Evolutionary conservation across 2,329 filamentous ascomycete species (phyloP).

Genomic region (Diplocarpon rosae): DNA sequence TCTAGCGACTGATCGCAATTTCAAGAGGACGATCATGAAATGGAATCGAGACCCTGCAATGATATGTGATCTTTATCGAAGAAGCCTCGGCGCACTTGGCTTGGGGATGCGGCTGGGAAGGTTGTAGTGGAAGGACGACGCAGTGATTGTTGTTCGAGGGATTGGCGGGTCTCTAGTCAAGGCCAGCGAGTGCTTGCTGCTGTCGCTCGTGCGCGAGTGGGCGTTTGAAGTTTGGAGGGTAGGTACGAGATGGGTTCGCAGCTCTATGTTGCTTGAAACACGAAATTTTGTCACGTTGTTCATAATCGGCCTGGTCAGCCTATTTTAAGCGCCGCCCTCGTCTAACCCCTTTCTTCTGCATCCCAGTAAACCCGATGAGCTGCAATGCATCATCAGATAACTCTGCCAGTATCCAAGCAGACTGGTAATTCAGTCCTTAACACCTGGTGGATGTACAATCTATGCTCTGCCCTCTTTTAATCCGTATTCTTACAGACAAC

Average conservation of each 20-base stretch:
- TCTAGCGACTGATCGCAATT: constrained; percentile 14
- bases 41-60: constrained; percentile 18
- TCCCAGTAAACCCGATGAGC: too few relatives aligned
- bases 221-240: constrained; percentile 2
- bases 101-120: not conserved
- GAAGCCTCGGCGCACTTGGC: constrained; percentile 10
- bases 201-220: constrained; percentile 2
- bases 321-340: constrained; percentile 3
- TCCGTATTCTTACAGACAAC: too few relatives aligned
- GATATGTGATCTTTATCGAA: constrained; percentile 11
- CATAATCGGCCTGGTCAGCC: not conserved
- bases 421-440: too few relatives aligned
- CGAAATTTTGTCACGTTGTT: constrained; percentile 3
- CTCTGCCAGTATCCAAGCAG: too few relatives aligned
- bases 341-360: not conserved
- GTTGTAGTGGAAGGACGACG: constrained; percentile 1
- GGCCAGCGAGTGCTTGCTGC: constrained; percentile 8
- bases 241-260: not conserved
- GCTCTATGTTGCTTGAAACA: constrained; percentile 8
- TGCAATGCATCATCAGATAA: too few relatives aligned
- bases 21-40: constrained; percentile 11
- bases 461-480: too few relatives aligned
- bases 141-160: constrained; percentile 3
- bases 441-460: too few relatives aligned
- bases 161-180: constrained; percentile 8